phyloP scores from a whole-genome alignment of 225 moss, liverwort and hornwort genomes.

The Pleurozium schreberi region DNA sequence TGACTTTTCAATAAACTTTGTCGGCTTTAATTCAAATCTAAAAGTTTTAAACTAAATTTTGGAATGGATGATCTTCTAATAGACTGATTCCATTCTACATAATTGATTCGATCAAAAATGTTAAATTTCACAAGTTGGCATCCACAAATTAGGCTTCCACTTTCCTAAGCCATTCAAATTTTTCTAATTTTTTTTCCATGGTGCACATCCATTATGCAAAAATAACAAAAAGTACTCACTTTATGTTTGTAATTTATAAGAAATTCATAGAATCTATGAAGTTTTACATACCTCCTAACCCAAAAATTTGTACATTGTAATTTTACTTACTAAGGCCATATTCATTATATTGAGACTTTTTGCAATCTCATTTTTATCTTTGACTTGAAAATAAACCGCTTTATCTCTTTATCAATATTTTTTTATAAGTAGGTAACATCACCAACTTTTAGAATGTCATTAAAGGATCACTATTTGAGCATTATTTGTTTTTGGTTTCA shows the following conservation, averaged over 20 bases:
- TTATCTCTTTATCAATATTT: too few species aligned
- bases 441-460: too few species aligned
- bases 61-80: background rate
- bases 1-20: background rate
- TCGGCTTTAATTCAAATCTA: background rate
- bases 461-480: too few species aligned
- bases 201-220: background rate
- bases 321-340: too few species aligned
- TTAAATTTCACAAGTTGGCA: background rate
- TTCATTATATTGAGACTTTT: too few species aligned
- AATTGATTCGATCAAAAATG: background rate
- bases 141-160: background rate
- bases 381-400: too few species aligned
- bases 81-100: background rate
- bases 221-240: background rate
- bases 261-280: background rate
- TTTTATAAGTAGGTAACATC: too few species aligned
- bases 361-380: too few species aligned
- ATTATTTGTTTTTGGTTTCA: too few species aligned
- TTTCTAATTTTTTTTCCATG: accelerated
- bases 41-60: background rate
- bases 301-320: background rate
- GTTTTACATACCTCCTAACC: background rate
- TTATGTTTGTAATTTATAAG: background rate
- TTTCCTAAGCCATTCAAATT: accelerated